These are phyloP conservation scores for Neurospora sp. DNA, from an alignment of 2,329 filamentous ascomycete species.

Conservation along the genomic window DNA sequence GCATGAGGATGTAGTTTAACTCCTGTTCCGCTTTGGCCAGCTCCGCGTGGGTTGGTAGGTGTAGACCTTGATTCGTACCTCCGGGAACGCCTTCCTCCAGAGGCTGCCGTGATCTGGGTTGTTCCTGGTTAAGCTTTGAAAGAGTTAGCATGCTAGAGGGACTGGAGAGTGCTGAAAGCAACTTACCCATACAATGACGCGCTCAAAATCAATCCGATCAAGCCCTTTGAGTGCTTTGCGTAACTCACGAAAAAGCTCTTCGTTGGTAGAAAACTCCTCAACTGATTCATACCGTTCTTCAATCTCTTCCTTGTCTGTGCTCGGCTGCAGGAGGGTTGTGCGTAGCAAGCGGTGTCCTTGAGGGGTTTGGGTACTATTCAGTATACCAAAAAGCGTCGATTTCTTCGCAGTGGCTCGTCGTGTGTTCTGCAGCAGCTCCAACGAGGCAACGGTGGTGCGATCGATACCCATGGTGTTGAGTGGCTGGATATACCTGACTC, in stretches of 20 bases:
- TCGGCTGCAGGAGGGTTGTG: conserved; percentile 81
- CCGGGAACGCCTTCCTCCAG: conserved; percentile 1
- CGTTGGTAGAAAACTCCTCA: conserved; percentile 69
- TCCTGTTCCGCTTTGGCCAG: conserved; percentile 67
- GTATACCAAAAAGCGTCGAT: conserved; percentile 64
- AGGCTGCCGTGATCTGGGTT: background rate
- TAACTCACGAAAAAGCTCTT: conserved; percentile 74
- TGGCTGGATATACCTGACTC: conserved; percentile 78
- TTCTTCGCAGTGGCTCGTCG: conserved; percentile 61
- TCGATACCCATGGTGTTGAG: conserved; percentile 96
- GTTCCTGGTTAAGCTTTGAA: conserved; percentile 1
- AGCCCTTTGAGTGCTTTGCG: conserved; percentile 35
- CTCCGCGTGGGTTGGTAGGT: conserved; percentile 57
- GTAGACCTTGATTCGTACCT: conserved; percentile 10
- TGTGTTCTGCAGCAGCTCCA: conserved; percentile 86
- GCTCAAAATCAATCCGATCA: conserved; percentile 13
- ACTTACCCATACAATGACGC: conserved; percentile 34
- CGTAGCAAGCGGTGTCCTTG: conserved; percentile 82
- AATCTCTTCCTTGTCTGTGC: conserved; percentile 60
- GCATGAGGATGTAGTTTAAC: conserved; percentile 76
- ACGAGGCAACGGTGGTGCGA: conserved; percentile 70
- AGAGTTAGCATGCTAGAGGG: background rate
- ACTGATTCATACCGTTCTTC: conserved; percentile 69
- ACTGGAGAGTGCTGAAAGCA: background rate
- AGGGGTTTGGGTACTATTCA: conserved; percentile 77